Conservation (phyloP, 2,329 filamentous ascomycete genomes). For the Aschersonia sp. region DNA sequence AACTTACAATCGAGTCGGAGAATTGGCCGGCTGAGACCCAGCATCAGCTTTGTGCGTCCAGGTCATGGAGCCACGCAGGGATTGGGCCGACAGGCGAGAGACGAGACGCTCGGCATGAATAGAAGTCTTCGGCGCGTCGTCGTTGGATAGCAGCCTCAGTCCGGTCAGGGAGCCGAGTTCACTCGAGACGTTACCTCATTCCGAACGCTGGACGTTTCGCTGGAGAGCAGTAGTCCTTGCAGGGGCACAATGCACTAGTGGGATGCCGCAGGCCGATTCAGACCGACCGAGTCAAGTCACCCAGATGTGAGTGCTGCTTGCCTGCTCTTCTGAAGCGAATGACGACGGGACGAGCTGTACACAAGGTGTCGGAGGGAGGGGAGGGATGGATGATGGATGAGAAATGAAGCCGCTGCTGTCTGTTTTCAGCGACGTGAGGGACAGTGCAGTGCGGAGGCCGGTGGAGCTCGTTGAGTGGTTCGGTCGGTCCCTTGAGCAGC, state of each 20-base stretch:
- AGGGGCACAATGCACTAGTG: too few relatives aligned
- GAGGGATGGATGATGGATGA: not conserved
- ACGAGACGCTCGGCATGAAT: conserved; percentile 10
- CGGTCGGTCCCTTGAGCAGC: not conserved
- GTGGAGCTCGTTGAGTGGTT: conserved; percentile 6
- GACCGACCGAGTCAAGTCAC: too few relatives aligned
- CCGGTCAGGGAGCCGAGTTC: conserved; percentile 46
- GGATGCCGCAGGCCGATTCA: too few relatives aligned
- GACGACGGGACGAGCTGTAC: not conserved
- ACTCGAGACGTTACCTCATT: conserved; percentile 44
- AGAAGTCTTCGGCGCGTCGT: conserved; percentile 11
- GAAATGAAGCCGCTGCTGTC: conserved; percentile 4
- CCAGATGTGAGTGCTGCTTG: too few relatives aligned
- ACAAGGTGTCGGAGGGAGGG: not conserved
- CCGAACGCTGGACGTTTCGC: conserved; percentile 16
- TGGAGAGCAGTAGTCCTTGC: too few relatives aligned
- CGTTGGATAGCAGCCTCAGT: conserved; percentile 29
- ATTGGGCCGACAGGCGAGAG: conserved; percentile 4
- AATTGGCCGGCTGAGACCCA: conserved; percentile 44
- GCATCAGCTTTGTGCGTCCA: conserved; percentile 38
- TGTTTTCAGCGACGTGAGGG: conserved; percentile 2
- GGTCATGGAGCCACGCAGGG: conserved; percentile 16
- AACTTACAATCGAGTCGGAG: conserved; percentile 38
- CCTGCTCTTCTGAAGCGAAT: not conserved
- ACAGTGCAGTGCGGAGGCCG: conserved; percentile 2